Conservation (phyloP, 2,329 filamentous ascomycete genomes). For the Aspergillus brasiliensis region DNA sequence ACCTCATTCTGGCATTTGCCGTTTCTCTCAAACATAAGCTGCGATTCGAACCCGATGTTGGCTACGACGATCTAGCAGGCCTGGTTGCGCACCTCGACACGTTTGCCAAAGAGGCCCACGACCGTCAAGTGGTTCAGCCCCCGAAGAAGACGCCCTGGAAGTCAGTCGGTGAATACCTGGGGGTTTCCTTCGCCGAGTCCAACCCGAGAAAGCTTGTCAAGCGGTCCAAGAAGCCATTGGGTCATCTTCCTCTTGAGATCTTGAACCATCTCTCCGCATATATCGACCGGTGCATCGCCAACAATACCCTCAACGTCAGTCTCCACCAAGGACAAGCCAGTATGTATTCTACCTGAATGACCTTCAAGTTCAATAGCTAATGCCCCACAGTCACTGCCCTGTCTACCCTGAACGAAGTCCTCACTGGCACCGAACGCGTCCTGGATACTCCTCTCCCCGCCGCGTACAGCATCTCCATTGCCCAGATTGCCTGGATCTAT, state of each 20-base stretch:
- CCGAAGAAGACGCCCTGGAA: slow-evolving; percentile 61
- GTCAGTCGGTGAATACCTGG: slow-evolving; percentile 69
- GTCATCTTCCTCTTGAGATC: slow-evolving; percentile 82
- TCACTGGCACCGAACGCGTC: slow-evolving; percentile 74
- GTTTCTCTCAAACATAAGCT: slow-evolving; percentile 78
- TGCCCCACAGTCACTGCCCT: slow-evolving; percentile 57
- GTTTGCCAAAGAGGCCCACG: slow-evolving; percentile 65
- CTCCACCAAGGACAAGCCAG: slow-evolving; percentile 43
- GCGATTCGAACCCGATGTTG: slow-evolving; percentile 78
- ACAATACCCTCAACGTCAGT: slow-evolving; percentile 39
- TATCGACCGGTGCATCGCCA: slow-evolving; percentile 60
- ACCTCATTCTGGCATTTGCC: slow-evolving; percentile 77
- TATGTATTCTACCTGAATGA: slow-evolving; percentile 20
- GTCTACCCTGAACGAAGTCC: slow-evolving; percentile 68
- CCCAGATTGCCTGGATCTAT: slow-evolving; percentile 85
- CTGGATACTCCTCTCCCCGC: slow-evolving; percentile 80
- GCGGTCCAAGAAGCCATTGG: slow-evolving; percentile 69
- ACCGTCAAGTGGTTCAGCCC: slow-evolving; percentile 39
- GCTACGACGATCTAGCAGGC: slow-evolving; percentile 72
- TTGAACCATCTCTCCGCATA: slow-evolving; percentile 71
- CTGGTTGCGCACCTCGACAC: slow-evolving; percentile 74
- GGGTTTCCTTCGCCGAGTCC: slow-evolving; percentile 72
- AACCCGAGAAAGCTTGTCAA: slow-evolving; percentile 81
- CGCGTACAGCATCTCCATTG: slow-evolving; percentile 81
- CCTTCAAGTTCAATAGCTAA: slow-evolving; percentile 11